A percentile compares a stretch with the other conserved stretches of the same genome.
Conservation (phyloP, 2,329 filamentous ascomycete genomes). For the Orbilia javanica region DNA sequence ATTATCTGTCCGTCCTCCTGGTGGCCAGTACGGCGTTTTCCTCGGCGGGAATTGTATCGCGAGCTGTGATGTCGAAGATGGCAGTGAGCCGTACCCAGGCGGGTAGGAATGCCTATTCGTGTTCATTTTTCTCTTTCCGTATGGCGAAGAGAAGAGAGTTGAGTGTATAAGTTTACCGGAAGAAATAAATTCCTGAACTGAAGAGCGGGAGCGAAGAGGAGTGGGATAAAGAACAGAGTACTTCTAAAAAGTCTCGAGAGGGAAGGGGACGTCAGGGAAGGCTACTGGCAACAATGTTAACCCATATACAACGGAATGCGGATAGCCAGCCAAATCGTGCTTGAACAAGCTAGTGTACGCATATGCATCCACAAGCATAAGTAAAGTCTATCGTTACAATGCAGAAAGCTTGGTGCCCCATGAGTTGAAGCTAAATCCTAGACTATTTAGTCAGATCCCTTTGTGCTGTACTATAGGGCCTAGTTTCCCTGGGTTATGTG, state of each 20-base stretch:
- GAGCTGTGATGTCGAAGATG: background rate
- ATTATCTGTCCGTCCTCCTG: background rate
- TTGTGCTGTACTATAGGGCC: too few species aligned
- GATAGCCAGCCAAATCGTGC: background rate
- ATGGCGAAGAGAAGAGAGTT: too few species aligned
- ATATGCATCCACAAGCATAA: background rate
- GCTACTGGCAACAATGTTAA: too few species aligned
- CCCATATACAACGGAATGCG: too few species aligned
- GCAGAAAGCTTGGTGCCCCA: background rate
- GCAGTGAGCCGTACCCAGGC: background rate
- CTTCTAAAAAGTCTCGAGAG: background rate
- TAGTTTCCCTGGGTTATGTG: too few species aligned
- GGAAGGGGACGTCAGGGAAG: background rate
- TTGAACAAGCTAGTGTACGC: background rate
- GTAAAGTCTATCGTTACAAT: background rate
- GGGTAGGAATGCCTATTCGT: conserved; percentile 31
- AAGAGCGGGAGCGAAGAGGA: too few species aligned
- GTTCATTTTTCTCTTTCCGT: background rate
- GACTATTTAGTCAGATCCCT: background rate
- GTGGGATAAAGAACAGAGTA: too few species aligned
- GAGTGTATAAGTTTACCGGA: too few species aligned
- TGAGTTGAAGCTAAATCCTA: background rate
- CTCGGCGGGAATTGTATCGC: background rate
- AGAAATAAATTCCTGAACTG: too few species aligned
- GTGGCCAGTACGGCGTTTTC: background rate